These are phyloP conservation scores for Yamagishiella unicocca DNA, from an alignment of 139 green algal species.

Conservation along the genomic window DNA sequence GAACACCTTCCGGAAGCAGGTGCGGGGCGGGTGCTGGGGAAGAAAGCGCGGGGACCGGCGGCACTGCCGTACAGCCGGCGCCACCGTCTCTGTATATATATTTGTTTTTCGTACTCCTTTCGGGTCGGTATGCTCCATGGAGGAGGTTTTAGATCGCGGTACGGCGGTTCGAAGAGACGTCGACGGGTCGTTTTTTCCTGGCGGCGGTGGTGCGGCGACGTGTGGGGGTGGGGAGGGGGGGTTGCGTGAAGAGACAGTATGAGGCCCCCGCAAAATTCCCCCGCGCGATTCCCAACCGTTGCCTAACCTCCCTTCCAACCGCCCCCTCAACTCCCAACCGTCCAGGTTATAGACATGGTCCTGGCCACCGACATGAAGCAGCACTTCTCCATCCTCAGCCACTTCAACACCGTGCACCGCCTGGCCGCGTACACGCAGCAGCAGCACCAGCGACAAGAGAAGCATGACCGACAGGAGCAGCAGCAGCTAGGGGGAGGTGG, in stretches of 20 bases:
- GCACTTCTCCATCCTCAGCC: constrained; percentile 47
- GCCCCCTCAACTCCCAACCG: background rate
- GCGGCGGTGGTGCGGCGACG: too few relatives aligned
- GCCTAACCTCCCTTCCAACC: background rate
- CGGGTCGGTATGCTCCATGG: background rate
- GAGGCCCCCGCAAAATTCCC: background rate
- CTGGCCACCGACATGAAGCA: constrained; percentile 59
- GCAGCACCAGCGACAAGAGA: too few relatives aligned
- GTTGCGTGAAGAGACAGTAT: background rate
- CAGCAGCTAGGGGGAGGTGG: too few relatives aligned
- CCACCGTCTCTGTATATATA: too few relatives aligned
- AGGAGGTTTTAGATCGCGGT: background rate
- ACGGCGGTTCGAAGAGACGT: too few relatives aligned
- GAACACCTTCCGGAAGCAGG: constrained; percentile 39
- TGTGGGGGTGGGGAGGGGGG: too few relatives aligned
- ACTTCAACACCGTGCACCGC: constrained; percentile 69
- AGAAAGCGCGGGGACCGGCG: background rate
- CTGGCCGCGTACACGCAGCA: too few relatives aligned
- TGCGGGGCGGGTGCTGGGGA: background rate
- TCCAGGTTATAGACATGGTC: constrained; percentile 35
- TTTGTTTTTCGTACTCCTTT: too few relatives aligned
- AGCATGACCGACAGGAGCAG: too few relatives aligned
- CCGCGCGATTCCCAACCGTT: background rate
- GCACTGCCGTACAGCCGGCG: too few relatives aligned
- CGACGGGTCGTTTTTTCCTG: too few relatives aligned